These are phyloP conservation scores for Chaetothyriales sp. DNA, from an alignment of 2,329 filamentous ascomycete species.

Conservation along the genomic window DNA sequence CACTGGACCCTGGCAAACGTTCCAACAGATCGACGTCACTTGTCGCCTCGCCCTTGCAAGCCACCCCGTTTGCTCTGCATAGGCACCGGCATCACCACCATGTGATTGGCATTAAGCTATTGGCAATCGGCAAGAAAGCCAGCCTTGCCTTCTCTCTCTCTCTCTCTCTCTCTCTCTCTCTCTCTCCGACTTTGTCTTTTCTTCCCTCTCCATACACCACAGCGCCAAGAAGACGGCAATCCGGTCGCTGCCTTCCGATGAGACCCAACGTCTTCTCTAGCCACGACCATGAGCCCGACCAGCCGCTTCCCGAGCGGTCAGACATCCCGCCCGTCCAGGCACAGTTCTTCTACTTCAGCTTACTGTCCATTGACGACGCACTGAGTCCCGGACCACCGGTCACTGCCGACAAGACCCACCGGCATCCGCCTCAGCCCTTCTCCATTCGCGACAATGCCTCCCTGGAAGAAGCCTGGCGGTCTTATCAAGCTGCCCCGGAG, in stretches of 20 bases:
- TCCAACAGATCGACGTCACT: background rate
- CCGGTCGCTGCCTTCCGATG: background rate
- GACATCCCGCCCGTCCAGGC: constrained; percentile 47
- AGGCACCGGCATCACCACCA: background rate
- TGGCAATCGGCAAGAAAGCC: background rate
- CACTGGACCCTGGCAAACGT: background rate
- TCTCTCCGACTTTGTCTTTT: background rate
- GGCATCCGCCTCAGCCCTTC: constrained; percentile 60
- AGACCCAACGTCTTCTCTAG: background rate
- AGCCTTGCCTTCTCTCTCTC: background rate
- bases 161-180: background rate
- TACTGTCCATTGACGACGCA: constrained; percentile 74
- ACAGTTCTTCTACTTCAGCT: constrained; percentile 76
- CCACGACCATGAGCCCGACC: background rate
- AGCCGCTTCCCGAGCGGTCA: constrained; percentile 17
- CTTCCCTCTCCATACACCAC: background rate
- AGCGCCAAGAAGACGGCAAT: background rate
- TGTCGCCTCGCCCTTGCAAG: background rate
- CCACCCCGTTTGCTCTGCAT: background rate
- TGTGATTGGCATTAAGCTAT: background rate
- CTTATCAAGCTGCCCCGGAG: constrained; percentile 29
- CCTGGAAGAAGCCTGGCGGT: constrained; percentile 64
- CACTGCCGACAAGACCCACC: constrained; percentile 36
- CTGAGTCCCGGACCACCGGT: constrained; percentile 52
- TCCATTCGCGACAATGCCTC: constrained; percentile 64